Base-by-base conservation (phyloP, 116 monocot genomes). In the Dioscorea cayenensis region DNA sequence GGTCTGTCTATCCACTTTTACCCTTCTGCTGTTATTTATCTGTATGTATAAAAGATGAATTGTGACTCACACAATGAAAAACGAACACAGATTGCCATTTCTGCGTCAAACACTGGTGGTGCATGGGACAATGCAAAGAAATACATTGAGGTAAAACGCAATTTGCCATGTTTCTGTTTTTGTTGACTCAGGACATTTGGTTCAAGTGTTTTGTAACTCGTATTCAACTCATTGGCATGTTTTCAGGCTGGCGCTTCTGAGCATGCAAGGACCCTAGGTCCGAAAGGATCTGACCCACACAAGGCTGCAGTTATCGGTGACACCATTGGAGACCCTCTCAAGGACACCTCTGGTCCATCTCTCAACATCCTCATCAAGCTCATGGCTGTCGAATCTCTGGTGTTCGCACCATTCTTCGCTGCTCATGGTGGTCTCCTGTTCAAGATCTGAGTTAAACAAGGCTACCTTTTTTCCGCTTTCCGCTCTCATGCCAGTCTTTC, bases 331-430 rank as follows among this genome's bases (percentile, higher is more conserved):
- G 95, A 95, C 73, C 95, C 95, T 22, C 87, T 95, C 36, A 95
- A 95, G 87, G 95, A 95, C 83, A 95, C 92, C 28, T 95, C 95
- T 16, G 95, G 95, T 0, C 95, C 92, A 14, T 95, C 95, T 0
- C 89, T 95, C 74, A 95, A 95, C 80, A 95, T 95, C 74, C 87
- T 95, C 63, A 95, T 95, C 79, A 95, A 95, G 92, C 95, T 95
- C 49, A 95, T 95, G 95, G 95, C 95, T 0, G 92, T 95, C 3
- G 95, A 95, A 52, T 95, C 95, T 8, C 92, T 95, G 1, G 95
- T 95, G 64, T 92, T 95, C 22, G 92, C 95, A 0, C 92, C 92
- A 0, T 95, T 95, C 84, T 95, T 95, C 23, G 95, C 95, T 59
- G 75, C 87, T 13, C 95, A 95, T 48, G 95, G 95, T 1, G 95